These are phyloP conservation scores for Yarrowia sp. DNA, from an alignment of 805 yeast genomes.

Conservation along the genomic window DNA sequence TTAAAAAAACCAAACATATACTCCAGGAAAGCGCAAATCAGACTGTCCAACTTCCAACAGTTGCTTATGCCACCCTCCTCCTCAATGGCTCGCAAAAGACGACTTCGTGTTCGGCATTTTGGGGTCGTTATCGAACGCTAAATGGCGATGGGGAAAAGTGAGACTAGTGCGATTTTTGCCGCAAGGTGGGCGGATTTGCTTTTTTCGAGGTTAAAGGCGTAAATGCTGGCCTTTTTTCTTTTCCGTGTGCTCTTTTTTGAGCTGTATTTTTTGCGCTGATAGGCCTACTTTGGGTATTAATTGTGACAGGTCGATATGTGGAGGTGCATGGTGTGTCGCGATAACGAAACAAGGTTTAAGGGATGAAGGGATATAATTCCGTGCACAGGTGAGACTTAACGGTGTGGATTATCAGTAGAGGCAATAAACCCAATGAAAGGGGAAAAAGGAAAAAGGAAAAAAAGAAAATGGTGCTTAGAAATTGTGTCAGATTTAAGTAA, in stretches of 20 bases:
- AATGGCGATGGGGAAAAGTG: neutral
- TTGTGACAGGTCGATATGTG: neutral
- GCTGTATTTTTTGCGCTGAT: neutral
- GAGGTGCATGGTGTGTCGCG: neutral
- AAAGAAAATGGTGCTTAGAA: neutral
- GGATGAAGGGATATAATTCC: neutral
- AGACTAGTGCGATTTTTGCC: neutral
- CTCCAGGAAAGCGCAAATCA: neutral
- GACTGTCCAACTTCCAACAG: no score
- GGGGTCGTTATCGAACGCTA: conserved; percentile 12
- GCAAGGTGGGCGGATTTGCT: neutral
- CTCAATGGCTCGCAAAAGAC: neutral
- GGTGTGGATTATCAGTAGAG: neutral
- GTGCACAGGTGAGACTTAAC: neutral
- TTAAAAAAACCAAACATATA: neutral
- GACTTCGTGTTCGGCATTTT: neutral
- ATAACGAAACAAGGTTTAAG: conserved; percentile 9
- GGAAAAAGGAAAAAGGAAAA: no score
- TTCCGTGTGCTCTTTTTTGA: neutral
- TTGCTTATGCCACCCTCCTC: accelerated
- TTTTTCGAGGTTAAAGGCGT: neutral
- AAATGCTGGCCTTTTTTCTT: neutral
- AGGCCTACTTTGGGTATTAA: neutral
- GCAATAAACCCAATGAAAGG: conserved; percentile 9
- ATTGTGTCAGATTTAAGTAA: neutral